A percentile compares a stretch with the other conserved stretches of the same genome.
Conservation (phyloP, 2,329 filamentous ascomycete genomes). For the Paraconiothyrium brasiliense region DNA sequence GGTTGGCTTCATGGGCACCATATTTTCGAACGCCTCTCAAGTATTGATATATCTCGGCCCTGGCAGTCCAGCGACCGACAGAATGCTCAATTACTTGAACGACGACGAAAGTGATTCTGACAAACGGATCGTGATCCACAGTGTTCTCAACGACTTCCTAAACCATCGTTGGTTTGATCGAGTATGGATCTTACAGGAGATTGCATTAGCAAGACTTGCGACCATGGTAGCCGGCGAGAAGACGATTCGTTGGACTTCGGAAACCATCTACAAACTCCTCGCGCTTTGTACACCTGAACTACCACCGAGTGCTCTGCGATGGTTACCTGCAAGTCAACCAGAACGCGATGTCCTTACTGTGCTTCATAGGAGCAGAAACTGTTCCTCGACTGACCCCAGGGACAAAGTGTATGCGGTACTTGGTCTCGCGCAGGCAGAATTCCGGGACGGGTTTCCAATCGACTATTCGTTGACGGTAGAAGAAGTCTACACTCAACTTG, state of each 20-base stretch:
- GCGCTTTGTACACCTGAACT: neutral
- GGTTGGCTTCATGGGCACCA: conserved; percentile 19
- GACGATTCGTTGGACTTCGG: conserved; percentile 11
- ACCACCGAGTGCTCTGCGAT: conserved; percentile 16
- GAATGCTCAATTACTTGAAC: conserved; percentile 18
- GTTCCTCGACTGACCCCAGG: conserved; percentile 19
- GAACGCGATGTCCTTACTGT: conserved; percentile 19
- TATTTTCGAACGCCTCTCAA: conserved; percentile 15
- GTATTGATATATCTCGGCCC: conserved; percentile 25
- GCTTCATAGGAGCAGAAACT: conserved; percentile 19
- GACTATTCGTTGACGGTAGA: conserved; percentile 21
- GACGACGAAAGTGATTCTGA: neutral
- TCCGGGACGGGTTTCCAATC: conserved; percentile 4
- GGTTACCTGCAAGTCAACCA: conserved; percentile 8
- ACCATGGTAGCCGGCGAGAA: conserved; percentile 17
- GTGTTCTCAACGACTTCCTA: conserved; percentile 2
- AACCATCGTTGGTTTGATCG: conserved; percentile 20
- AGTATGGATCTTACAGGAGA: conserved; percentile 32
- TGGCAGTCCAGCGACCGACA: conserved; percentile 4
- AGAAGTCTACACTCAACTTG: conserved; percentile 17
- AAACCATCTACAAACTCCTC: conserved; percentile 11
- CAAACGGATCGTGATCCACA: neutral
- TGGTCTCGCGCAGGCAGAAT: conserved; percentile 14
- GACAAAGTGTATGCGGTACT: conserved; percentile 28
- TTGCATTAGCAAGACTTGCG: conserved; percentile 25